Conservation (phyloP, 148 eudicot species). For the Vaccinium corymbosum region DNA sequence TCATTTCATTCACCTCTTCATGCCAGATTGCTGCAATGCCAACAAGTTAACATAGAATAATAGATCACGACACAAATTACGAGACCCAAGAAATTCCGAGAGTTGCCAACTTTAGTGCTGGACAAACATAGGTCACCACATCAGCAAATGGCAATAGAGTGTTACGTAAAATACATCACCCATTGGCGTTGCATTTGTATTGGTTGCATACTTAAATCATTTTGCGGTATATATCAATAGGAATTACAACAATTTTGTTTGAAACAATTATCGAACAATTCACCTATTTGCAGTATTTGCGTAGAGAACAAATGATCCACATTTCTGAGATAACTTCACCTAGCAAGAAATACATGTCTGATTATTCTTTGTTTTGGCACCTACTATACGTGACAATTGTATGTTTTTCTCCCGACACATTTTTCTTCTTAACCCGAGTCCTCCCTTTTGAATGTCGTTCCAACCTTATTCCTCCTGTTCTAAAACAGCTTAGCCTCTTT, state of each 20-base stretch:
- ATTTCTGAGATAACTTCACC: neutral
- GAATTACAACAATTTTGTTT: neutral
- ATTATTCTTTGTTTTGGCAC: neutral
- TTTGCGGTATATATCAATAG: neutral
- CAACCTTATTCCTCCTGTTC: neutral
- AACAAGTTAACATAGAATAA: too few relatives aligned
- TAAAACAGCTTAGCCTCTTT: neutral
- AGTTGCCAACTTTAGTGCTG: neutral
- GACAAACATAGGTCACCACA: neutral
- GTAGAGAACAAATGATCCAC: neutral
- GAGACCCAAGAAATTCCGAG: neutral
- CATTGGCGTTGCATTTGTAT: neutral
- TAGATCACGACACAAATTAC: neutral
- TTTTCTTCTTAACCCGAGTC: neutral
- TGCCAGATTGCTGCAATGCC: neutral
- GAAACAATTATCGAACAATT: neutral
- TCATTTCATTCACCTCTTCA: constrained; percentile 11
- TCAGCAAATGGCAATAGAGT: neutral
- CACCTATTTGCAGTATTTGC: constrained; percentile 4
- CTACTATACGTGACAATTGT: neutral
- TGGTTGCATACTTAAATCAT: neutral
- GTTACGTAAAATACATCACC: neutral
- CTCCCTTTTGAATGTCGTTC: neutral
- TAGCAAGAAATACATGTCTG: neutral
- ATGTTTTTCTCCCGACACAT: neutral